These are phyloP conservation scores for Fusarium sp. DNA, from an alignment of 2,329 filamentous ascomycete genomes.

Conservation along the genomic window DNA sequence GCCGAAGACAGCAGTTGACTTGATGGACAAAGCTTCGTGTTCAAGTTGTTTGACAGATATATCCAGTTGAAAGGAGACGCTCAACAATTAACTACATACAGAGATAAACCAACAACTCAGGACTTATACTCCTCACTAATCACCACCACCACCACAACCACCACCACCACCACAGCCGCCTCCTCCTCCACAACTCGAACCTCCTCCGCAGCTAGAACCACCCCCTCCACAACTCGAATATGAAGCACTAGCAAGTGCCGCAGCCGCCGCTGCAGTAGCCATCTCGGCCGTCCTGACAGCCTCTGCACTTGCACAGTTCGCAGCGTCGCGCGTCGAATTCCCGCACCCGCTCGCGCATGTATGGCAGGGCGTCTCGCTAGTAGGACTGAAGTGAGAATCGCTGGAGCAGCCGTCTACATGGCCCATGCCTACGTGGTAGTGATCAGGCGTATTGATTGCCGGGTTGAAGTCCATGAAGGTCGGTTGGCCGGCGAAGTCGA, in stretches of 20 bases:
- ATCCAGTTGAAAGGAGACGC: no score
- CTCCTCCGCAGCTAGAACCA: constrained; percentile 32
- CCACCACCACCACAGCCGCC: constrained; percentile 6
- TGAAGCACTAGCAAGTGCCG: constrained; percentile 6
- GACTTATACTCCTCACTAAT: constrained; percentile 2
- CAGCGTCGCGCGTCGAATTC: constrained; percentile 20
- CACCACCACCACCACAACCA: not conserved
- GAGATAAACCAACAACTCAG: not conserved
- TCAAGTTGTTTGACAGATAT: not conserved
- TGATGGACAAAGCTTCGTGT: not conserved
- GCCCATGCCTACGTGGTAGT: constrained; percentile 26
- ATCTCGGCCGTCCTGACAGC: constrained; percentile 23
- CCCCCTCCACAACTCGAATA: constrained; percentile 26
- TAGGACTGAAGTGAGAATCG: constrained; percentile 36
- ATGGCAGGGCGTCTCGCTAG: constrained; percentile 11
- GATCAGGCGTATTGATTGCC: not conserved
- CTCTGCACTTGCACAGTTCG: constrained; percentile 35
- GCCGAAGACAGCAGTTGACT: no score
- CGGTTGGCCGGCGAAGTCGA: constrained; percentile 22
- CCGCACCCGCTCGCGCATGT: constrained; percentile 36
- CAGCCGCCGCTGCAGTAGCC: constrained; percentile 11
- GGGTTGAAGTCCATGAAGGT: not conserved
- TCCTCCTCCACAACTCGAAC: constrained; percentile 22
- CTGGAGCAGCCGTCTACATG: constrained; percentile 12
- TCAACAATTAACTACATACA: not conserved